These are phyloP conservation scores for Saccharomycopsis selenospora DNA, from an alignment of 805 yeast genomes.

Conservation along the genomic window DNA sequence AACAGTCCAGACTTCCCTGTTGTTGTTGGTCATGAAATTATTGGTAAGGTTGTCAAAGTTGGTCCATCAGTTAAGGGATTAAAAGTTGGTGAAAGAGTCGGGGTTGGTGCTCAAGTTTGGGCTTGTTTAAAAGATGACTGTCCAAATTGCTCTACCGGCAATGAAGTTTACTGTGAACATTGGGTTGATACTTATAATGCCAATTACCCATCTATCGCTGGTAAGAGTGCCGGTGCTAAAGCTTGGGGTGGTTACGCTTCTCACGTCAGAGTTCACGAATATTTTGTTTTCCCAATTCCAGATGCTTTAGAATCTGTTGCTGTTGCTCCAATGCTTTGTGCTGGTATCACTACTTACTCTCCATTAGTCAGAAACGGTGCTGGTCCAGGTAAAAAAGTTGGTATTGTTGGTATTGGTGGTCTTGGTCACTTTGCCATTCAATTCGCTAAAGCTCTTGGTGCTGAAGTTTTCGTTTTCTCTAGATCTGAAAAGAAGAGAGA, in stretches of 20 bases:
- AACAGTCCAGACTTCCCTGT: slow-evolving; percentile 21
- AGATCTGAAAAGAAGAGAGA: slow-evolving; percentile 43
- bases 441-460: slow-evolving; percentile 56
- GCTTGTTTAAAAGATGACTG: slow-evolving; percentile 30
- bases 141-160: slow-evolving; percentile 31
- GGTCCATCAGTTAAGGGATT: slow-evolving; percentile 35
- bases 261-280: slow-evolving; percentile 37
- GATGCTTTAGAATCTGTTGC: slow-evolving; percentile 34
- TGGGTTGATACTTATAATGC: slow-evolving; percentile 32
- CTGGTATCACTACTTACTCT: slow-evolving; percentile 48
- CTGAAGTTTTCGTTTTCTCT: slow-evolving; percentile 53
- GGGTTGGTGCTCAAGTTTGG: slow-evolving; percentile 38
- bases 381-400: slow-evolving; percentile 41
- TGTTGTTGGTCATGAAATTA: slow-evolving; percentile 30
- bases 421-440: slow-evolving; percentile 58
- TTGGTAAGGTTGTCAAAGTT: slow-evolving; percentile 29
- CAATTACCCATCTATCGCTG: slow-evolving; percentile 24
- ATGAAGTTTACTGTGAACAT: slow-evolving; percentile 36
- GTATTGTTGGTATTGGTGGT: slow-evolving; percentile 60
- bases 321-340: slow-evolving; percentile 52
- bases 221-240: slow-evolving; percentile 24
- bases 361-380: slow-evolving; percentile 42
- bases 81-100: slow-evolving; percentile 40
- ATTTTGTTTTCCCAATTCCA: slow-evolving; percentile 43
- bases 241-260: slow-evolving; percentile 51